Percentiles rank a stretch among this genome's conserved stretches.
These are phyloP conservation scores for Phalaenopsis hybrid DNA, from an alignment of 116 monocot species.

Conservation along the genomic window DNA sequence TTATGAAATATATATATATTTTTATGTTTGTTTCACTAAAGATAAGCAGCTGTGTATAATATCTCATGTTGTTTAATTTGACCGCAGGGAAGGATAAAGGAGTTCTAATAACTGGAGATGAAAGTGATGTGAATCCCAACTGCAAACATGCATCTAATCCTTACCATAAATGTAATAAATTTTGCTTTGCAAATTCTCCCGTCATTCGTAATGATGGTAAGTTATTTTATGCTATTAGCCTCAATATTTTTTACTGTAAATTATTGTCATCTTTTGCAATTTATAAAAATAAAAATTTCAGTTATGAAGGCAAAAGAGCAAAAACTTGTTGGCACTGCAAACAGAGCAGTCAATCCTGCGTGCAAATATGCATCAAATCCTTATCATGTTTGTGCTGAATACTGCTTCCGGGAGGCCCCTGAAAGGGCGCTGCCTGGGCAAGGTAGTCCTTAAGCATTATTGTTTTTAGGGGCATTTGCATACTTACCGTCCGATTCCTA, in stretches of 20 bases:
- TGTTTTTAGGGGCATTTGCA: too few relatives aligned
- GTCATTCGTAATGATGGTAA: neutral
- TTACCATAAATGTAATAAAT: constrained; percentile 8
- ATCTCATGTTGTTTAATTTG: constrained; percentile 3
- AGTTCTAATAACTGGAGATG: neutral
- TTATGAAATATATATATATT: neutral
- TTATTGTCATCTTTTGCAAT: neutral
- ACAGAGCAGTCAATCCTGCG: neutral
- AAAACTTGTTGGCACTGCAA: neutral
- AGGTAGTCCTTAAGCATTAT: neutral
- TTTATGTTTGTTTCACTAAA: neutral
- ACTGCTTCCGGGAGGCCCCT: constrained; percentile 1
- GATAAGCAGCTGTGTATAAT: neutral
- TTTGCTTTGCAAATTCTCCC: neutral
- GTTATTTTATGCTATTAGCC: neutral
- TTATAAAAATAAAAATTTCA: neutral
- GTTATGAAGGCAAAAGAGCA: neutral
- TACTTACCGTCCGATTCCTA: too few relatives aligned
- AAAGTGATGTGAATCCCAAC: constrained; percentile 1
- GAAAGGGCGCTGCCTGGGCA: neutral
- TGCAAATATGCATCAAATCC: constrained; percentile 14
- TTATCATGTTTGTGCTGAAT: constrained; percentile 8
- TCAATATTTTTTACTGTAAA: neutral
- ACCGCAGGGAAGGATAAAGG: constrained; percentile 2
- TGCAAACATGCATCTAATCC: constrained; percentile 9